phyloP scores from a whole-genome alignment of 2,329 filamentous ascomycete genomes.

The Plenodomus lindquistii region DNA sequence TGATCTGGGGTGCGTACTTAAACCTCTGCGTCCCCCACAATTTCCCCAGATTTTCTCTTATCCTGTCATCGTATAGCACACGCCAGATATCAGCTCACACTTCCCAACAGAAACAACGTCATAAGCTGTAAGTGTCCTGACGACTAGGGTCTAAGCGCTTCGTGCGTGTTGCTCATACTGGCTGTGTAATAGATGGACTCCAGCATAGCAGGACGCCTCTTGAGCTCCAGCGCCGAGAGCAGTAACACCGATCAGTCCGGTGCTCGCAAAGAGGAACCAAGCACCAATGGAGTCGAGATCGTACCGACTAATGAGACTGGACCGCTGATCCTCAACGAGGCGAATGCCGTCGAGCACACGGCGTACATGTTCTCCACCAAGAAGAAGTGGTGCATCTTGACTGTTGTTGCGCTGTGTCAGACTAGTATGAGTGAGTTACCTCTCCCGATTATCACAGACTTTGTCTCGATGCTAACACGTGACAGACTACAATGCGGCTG shows the following conservation, averaged over 20 bases:
- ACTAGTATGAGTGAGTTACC: constrained; percentile 53
- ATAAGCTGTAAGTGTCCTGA: not conserved
- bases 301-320: constrained; percentile 2
- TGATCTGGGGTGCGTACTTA: not conserved
- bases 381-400: constrained; percentile 59
- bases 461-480: constrained; percentile 15
- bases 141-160: not conserved
- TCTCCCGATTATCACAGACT: constrained; percentile 36
- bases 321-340: constrained; percentile 20
- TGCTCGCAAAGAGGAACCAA: constrained; percentile 3
- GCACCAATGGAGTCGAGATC: constrained; percentile 5
- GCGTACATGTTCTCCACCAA: constrained; percentile 51
- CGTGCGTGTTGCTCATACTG: not conserved
- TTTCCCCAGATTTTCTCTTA: not conserved
- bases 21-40: no score
- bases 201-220: not conserved
- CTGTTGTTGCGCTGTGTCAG: constrained; percentile 58
- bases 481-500: constrained; percentile 58
- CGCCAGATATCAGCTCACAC: not conserved
- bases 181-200: not conserved
- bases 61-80: no score
- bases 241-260: not conserved
- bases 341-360: constrained; percentile 35
- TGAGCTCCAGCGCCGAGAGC: not conserved
- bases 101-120: not conserved